Percentiles rank a stretch among this genome's conserved stretches.
phyloP scores from a whole-genome alignment of 306 rosid species.

The Morella rubra region DNA sequence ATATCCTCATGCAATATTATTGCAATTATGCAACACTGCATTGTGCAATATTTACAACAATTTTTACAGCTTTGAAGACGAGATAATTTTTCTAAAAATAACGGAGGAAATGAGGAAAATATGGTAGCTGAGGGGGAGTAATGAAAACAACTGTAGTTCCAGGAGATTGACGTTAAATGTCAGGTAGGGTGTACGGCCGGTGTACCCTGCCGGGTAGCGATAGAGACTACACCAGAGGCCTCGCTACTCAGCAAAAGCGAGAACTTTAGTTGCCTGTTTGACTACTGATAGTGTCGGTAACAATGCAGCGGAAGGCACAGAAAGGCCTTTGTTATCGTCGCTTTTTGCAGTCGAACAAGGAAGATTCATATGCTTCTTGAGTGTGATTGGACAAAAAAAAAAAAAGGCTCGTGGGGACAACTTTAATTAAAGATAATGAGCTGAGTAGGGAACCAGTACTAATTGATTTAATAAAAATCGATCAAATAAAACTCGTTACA shows the following conservation, averaged over 20 bases:
- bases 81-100: too few relatives aligned
- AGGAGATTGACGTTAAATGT: background rate
- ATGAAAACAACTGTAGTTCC: conserved; percentile 11
- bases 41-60: background rate
- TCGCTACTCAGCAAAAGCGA: background rate
- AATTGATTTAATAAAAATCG: too few relatives aligned
- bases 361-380: background rate
- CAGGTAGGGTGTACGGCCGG: background rate
- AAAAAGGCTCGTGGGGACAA: background rate
- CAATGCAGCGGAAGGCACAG: background rate
- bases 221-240: background rate
- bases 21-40: too few relatives aligned
- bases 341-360: background rate
- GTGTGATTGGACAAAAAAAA: background rate
- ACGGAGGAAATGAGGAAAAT: too few relatives aligned
- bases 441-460: background rate
- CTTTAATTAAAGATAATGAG: background rate
- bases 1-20: too few relatives aligned
- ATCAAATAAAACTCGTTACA: background rate
- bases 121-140: background rate
- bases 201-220: background rate
- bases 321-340: background rate
- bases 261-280: background rate
- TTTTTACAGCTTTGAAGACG: background rate
- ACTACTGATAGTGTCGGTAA: background rate